A percentile compares a stretch with the other conserved stretches of the same genome.
Conservation (phyloP, 352 stramenopile species). For the Pythium brachiatum region DNA sequence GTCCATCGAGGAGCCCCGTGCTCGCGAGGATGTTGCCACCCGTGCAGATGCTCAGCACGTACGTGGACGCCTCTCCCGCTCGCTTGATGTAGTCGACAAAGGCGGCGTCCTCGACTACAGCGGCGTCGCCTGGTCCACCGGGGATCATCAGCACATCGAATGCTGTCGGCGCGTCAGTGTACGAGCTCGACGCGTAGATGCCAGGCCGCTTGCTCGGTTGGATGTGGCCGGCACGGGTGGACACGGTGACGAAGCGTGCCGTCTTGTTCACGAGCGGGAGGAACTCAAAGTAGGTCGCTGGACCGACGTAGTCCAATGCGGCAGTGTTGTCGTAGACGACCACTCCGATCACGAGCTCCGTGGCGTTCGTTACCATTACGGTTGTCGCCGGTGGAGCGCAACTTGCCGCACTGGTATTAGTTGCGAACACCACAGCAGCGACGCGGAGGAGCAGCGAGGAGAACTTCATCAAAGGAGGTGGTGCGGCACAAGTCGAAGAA, state of each 20-base stretch:
- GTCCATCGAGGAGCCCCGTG: conserved; percentile 44
- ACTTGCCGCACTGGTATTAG: too few relatives aligned
- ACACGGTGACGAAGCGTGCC: not conserved
- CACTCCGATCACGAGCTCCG: too few relatives aligned
- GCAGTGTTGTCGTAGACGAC: not conserved
- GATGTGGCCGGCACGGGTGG: not conserved
- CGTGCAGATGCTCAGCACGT: conserved; percentile 54
- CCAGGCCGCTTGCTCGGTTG: not conserved
- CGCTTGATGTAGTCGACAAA: conserved; percentile 40
- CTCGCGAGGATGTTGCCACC: conserved; percentile 39
- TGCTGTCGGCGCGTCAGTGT: conserved; percentile 17
- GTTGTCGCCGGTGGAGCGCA: too few relatives aligned
- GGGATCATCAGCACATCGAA: conserved; percentile 49
- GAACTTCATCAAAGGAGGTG: too few relatives aligned
- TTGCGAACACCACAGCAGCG: too few relatives aligned
- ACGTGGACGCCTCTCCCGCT: conserved; percentile 23
- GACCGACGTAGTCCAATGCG: conserved; percentile 6
- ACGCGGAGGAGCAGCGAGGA: too few relatives aligned
- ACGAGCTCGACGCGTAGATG: conserved; percentile 30
- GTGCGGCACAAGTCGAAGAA: too few relatives aligned
- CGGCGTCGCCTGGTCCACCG: conserved; percentile 25
- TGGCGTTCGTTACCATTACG: too few relatives aligned
- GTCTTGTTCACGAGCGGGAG: conserved; percentile 1
- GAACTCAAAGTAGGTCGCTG: conserved; percentile 13
- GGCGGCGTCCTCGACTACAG: conserved; percentile 30